Evolutionary conservation across 2,329 filamentous ascomycete species (phyloP).

Genomic region (Cladosporium sp.): DNA sequence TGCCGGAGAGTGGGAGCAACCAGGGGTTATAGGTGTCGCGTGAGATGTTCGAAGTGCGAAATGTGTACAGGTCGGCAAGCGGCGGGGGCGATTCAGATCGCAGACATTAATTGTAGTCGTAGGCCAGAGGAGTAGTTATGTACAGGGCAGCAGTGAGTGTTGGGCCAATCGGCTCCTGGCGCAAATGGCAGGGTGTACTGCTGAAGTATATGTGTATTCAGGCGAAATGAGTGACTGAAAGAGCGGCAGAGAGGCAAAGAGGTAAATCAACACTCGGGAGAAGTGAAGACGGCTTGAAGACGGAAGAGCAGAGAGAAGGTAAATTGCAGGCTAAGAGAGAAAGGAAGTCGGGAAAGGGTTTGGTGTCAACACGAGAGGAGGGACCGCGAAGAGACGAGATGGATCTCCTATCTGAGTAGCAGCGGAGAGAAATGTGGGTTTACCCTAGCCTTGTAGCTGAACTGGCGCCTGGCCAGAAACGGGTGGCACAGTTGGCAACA

Average conservation of each 20-base stretch:
- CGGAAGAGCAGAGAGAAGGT: not conserved
- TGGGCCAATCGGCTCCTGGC: not conserved
- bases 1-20: not conserved
- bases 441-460: not conserved
- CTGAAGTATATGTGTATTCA: not conserved
- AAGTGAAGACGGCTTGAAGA: not conserved
- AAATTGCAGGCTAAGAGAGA: not conserved
- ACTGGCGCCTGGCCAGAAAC: not conserved
- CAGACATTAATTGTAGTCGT: constrained; percentile 6
- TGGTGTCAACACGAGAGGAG: not conserved
- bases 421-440: not conserved
- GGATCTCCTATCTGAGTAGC: too few species aligned
- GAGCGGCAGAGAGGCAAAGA: not conserved
- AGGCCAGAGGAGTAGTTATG: not conserved
- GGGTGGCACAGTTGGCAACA: not conserved
- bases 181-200: not conserved
- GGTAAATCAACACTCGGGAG: not conserved
- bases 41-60: not conserved
- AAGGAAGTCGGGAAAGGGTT: not conserved
- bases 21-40: not conserved
- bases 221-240: not conserved
- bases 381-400: too few species aligned
- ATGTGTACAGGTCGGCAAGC: not conserved
- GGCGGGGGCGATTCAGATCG: not conserved
- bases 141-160: not conserved